These are phyloP conservation scores for Mallotus nudiflorus DNA, from an alignment of 345 rosid species.

Conservation along the genomic window DNA sequence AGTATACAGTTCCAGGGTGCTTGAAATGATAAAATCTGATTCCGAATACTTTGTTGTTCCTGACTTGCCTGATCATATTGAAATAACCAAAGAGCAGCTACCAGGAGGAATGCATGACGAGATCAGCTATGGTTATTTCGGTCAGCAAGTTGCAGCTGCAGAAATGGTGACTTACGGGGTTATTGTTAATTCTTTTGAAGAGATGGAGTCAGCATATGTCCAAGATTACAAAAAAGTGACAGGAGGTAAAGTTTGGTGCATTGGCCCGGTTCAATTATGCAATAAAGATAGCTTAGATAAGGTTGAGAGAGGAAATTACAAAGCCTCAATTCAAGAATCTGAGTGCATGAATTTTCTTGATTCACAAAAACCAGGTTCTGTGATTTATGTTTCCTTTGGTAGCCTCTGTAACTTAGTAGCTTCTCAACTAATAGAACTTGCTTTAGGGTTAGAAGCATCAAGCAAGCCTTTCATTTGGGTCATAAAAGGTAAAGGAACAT, in stretches of 20 bases:
- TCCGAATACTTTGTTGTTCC: neutral
- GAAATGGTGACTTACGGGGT: neutral
- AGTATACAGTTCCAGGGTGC: neutral
- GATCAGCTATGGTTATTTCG: constrained; percentile 13
- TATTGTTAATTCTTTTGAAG: constrained; percentile 16
- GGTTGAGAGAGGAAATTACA: constrained; percentile 12
- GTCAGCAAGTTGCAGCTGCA: neutral
- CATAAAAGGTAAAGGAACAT: neutral
- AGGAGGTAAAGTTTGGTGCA: constrained; percentile 11
- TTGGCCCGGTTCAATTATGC: constrained; percentile 12
- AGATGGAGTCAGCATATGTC: constrained; percentile 8
- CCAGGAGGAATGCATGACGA: neutral
- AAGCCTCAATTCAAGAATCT: too few species aligned
- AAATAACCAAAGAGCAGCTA: neutral
- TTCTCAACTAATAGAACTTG: constrained; percentile 13
- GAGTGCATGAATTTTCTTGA: too few species aligned
- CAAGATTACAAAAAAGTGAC: neutral
- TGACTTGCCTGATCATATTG: constrained; percentile 14
- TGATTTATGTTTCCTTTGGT: constrained; percentile 17
- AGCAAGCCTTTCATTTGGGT: constrained; percentile 11
- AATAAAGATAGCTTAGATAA: constrained; percentile 7
- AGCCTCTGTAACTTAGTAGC: constrained; percentile 4
- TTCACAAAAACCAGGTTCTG: too few species aligned
- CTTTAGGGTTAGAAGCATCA: constrained; percentile 15
- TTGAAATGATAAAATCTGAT: neutral